Conservation (phyloP, 495 filamentous ascomycete species). For the Jackrogersella minutella region DNA sequence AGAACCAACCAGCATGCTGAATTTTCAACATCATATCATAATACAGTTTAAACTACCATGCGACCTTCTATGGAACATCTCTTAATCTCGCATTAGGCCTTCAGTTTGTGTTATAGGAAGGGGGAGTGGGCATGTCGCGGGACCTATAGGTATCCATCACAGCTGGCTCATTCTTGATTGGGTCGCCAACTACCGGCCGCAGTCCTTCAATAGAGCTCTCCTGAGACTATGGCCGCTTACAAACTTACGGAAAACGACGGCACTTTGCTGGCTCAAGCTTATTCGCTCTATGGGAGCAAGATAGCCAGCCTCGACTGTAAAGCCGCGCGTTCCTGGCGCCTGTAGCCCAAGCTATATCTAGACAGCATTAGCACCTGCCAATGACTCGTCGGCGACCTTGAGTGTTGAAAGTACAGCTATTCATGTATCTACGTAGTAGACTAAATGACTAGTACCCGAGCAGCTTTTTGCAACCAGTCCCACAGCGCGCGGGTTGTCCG, state of each 20-base stretch:
- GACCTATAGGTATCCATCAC: too few relatives aligned
- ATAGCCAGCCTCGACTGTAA: slow-evolving; percentile 15
- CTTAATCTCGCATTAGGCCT: slow-evolving; percentile 17
- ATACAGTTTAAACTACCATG: background rate
- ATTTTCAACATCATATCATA: too few relatives aligned
- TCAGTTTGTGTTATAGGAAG: slow-evolving; percentile 5
- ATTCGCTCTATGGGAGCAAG: slow-evolving; percentile 10
- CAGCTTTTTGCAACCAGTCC: background rate
- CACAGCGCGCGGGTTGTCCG: background rate
- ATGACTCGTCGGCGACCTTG: slow-evolving; percentile 12
- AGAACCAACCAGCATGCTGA: too few relatives aligned
- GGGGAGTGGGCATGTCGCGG: slow-evolving; percentile 12
- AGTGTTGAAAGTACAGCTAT: background rate
- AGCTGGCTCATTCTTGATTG: slow-evolving; percentile 2
- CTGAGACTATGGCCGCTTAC: background rate
- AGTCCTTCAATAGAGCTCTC: background rate
- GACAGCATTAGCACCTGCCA: slow-evolving; percentile 8
- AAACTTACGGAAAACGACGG: slow-evolving; percentile 2
- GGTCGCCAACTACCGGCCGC: slow-evolving; percentile 10
- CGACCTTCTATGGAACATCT: slow-evolving; percentile 2
- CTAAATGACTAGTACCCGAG: background rate
- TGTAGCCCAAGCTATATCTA: slow-evolving; percentile 4
- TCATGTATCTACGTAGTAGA: too few relatives aligned
- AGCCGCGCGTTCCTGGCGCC: slow-evolving; percentile 24
- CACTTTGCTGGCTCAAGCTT: slow-evolving; percentile 7